Conservation (phyloP, 2,329 filamentous ascomycete genomes). For the Botrytis pseudocinerea region DNA sequence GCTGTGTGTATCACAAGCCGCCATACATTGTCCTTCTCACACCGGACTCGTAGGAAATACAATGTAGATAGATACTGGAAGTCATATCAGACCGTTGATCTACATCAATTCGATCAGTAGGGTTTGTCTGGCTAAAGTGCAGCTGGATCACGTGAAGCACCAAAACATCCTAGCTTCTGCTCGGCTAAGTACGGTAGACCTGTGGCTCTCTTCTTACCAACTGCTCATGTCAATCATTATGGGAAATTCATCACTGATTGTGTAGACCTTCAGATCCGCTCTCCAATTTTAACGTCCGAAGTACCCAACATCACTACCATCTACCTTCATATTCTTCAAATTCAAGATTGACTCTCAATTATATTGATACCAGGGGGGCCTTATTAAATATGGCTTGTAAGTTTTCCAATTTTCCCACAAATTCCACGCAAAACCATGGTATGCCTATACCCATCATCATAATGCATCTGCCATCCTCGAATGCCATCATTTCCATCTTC, state of each 20-base stretch:
- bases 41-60: not conserved
- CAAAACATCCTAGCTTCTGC: not conserved
- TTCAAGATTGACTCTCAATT: constrained; percentile 27
- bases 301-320: constrained; percentile 26
- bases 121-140: not conserved
- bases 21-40: not conserved
- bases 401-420: constrained; percentile 33
- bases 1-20: not conserved
- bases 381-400: constrained; percentile 45
- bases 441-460: constrained; percentile 31
- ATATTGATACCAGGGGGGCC: constrained; percentile 34
- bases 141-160: not conserved
- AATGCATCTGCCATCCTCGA: constrained; percentile 32
- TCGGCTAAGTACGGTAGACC: constrained; percentile 15
- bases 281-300: constrained; percentile 28
- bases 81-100: not conserved
- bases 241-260: constrained; percentile 17
- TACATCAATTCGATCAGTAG: too few species aligned
- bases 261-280: constrained; percentile 19
- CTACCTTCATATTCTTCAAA: constrained; percentile 21
- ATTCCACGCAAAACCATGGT: constrained; percentile 17
- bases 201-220: not conserved
- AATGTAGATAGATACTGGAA: not conserved
- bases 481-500: constrained; percentile 24
- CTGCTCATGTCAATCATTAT: constrained; percentile 16